These are phyloP conservation scores for Platismatia glauca DNA, from an alignment of 495 filamentous ascomycete genomes.

Conservation along the genomic window DNA sequence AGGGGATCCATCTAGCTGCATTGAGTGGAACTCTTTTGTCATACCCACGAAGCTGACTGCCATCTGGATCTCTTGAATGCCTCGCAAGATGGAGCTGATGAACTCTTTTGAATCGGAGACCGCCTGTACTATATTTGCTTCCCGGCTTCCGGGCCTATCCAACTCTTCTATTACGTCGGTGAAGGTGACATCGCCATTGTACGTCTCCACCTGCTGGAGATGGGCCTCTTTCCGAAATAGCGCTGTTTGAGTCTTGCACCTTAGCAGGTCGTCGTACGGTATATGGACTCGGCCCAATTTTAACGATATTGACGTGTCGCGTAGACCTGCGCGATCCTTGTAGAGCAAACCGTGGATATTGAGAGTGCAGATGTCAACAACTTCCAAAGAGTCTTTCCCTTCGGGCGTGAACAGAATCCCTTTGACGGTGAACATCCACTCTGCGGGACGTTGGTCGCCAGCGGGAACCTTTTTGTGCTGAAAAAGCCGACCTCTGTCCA, in stretches of 20 bases:
- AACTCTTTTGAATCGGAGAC: conserved; percentile 93
- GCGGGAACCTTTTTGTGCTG: conserved; percentile 64
- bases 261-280: conserved; percentile 75
- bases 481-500: conserved; percentile 84
- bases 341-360: conserved; percentile 92
- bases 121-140: conserved; percentile 69
- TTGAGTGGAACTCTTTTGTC: conserved; percentile 61
- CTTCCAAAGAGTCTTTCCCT: conserved; percentile 74
- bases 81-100: conserved; percentile 76
- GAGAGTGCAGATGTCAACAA: conserved; percentile 78
- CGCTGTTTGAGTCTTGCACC: conserved; percentile 47
- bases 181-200: conserved; percentile 52
- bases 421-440: conserved; percentile 83
- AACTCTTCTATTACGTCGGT: conserved; percentile 71
- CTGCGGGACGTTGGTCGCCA: conserved; percentile 71
- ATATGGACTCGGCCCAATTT: conserved; percentile 86
- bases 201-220: conserved; percentile 32
- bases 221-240: conserved; percentile 26
- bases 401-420: conserved; percentile 83
- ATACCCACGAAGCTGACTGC: conserved; percentile 87
- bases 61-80: conserved; percentile 93
- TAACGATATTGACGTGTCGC: conserved; percentile 80
- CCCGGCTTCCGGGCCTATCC: conserved; percentile 59
- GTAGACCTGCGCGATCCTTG: conserved; percentile 74
- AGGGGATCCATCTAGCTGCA: conserved; percentile 56